Percentiles rank a stretch among this genome's conserved stretches.
phyloP scores from a whole-genome alignment of 495 filamentous ascomycete genomes.

The Geopyxis carbonaria region DNA sequence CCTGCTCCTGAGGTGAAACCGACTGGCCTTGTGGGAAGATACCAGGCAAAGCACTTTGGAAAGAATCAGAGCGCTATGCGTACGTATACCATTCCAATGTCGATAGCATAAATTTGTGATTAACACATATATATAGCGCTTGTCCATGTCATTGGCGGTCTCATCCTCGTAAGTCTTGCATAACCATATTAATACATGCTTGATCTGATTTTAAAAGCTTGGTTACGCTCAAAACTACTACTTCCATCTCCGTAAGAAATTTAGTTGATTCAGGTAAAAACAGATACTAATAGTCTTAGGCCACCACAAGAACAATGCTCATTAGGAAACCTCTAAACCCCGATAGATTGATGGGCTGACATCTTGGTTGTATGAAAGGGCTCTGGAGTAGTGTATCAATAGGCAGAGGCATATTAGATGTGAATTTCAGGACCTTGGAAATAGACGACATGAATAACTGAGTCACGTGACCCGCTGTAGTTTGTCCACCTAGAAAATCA shows the following conservation, averaged over 20 bases:
- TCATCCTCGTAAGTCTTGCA: slow-evolving; percentile 34
- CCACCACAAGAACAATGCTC: slow-evolving; percentile 98
- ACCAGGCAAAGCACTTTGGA: slow-evolving; percentile 88
- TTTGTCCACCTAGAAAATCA: too few species aligned
- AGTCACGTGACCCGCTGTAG: too few species aligned
- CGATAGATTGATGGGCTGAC: too few species aligned
- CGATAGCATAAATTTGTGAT: slow-evolving; percentile 14
- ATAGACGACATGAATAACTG: too few species aligned
- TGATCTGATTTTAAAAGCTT: slow-evolving; percentile 25
- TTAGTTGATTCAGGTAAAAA: neutral
- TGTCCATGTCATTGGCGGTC: slow-evolving; percentile 59
- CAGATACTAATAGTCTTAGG: slow-evolving; percentile 38
- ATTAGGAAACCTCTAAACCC: too few species aligned
- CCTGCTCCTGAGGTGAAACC: slow-evolving; percentile 61
- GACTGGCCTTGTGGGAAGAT: slow-evolving; percentile 64
- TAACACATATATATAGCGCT: slow-evolving; percentile 43
- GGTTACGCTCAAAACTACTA: slow-evolving; percentile 98
- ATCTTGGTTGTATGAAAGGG: too few species aligned
- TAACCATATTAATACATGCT: neutral
- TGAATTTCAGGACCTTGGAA: too few species aligned
- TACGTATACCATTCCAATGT: slow-evolving; percentile 36
- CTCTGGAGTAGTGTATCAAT: too few species aligned
- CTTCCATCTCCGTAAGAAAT: slow-evolving; percentile 86
- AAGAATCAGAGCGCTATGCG: slow-evolving; percentile 74
- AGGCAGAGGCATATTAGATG: too few species aligned